A percentile compares a stretch with the other conserved stretches of the same genome.
phyloP scores from a whole-genome alignment of 257 asterid genomes.

The Coffea canephora region DNA sequence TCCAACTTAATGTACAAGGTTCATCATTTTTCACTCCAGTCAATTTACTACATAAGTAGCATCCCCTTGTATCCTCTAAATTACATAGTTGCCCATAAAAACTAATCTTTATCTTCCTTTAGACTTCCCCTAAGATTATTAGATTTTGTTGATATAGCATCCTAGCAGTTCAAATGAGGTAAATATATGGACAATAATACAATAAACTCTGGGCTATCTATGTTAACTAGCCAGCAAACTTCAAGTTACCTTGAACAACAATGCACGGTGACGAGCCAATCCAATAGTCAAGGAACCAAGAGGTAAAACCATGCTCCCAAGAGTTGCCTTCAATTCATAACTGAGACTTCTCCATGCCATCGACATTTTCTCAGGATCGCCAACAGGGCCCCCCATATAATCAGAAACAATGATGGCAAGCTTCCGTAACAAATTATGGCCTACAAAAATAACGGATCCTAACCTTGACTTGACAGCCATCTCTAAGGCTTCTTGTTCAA shows the following conservation, averaged over 20 bases:
- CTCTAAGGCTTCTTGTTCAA: slow-evolving; percentile 73
- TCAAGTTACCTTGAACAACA: slow-evolving; percentile 78
- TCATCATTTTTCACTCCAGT: neutral
- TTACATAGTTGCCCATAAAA: neutral
- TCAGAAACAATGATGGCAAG: slow-evolving; percentile 79
- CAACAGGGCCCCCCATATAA: slow-evolving; percentile 96
- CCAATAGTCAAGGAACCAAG: slow-evolving; percentile 89
- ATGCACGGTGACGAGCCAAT: slow-evolving; percentile 97
- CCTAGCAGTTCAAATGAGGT: neutral
- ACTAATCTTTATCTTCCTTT: neutral
- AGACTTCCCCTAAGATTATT: neutral
- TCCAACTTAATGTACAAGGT: neutral
- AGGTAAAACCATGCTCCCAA: slow-evolving; percentile 94
- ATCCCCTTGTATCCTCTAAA: neutral
- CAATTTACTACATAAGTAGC: neutral
- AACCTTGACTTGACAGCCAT: slow-evolving; percentile 54
- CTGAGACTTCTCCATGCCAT: slow-evolving; percentile 75
- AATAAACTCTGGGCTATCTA: neutral
- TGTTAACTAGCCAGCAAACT: neutral
- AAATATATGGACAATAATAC: neutral
- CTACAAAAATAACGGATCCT: slow-evolving; percentile 34
- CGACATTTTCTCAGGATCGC: slow-evolving; percentile 75
- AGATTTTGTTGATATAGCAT: neutral
- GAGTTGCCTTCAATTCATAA: slow-evolving; percentile 52
- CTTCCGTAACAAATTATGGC: slow-evolving; percentile 53